Base-by-base conservation (phyloP, 495 filamentous ascomycete species). In the Penicillium cataractarum region DNA sequence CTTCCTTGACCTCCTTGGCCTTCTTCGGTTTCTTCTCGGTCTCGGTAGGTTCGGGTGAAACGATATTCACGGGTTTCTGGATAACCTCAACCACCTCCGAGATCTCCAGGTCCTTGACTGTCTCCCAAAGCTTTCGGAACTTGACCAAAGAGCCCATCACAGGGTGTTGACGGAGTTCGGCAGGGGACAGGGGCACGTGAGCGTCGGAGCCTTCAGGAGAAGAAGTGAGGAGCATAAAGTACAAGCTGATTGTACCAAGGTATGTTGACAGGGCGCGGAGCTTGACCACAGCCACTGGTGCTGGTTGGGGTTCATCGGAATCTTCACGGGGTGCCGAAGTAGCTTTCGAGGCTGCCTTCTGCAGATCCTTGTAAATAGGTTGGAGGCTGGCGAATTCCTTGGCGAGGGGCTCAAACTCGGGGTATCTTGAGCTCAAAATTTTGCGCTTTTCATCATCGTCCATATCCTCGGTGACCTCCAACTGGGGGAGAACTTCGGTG, bases 171-270 rank as follows among this genome's bases (percentile, higher is more conserved):
- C 90, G 87, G 51, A 99, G 80, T 66, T 95, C 86, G 33, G 83
- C 77, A 5, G 93, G 87, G 4, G 90, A 78, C 74, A 88, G 81
- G 15, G 85, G 74, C n/a, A 77, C 51, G 10, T 77, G 74, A 17
- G 81, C 77, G 13, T 70, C 69, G 39, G 80, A 78, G 17, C 84
- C 67, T 27, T 77, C 82, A 51, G 86, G 77, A 15, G 89, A 82
- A 1, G 88, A 96, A 27, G 92, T 89, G 29, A 98, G 78, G 42
- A 98, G 82, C 58, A 92, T 90, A 73, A 99, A 97, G 73, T 98
- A 99, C 87, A 97, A 92, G 59, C 89, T 87, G 68, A 98, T 80
- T 0, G 91, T 82, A 37, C 89, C 93, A 19, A 98, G 78, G 72
- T 98, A 97, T 49, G 92, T 87, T 31, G 89, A 88, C 27, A 96